Evolutionary conservation across 371 early-diverging fungal genomes (phyloP), one percentile per base, ranked within the genome.

Genomic region (Catenaria anguillulae): DNA sequence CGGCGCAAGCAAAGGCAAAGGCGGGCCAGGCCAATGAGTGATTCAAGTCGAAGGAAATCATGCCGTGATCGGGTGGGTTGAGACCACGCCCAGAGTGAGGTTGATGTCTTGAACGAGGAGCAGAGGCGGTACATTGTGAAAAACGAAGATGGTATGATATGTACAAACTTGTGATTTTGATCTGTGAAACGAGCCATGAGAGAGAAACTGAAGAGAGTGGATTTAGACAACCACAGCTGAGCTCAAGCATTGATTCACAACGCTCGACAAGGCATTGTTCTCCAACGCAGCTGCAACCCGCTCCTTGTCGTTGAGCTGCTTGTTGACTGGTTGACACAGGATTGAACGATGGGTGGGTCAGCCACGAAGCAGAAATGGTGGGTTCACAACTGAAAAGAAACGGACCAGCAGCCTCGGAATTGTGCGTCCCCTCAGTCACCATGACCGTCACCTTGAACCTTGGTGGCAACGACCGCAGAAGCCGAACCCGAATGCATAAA

Each of bases 261-360:
- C 95, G 67, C 92, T 90, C 52, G 93, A 71, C 55, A 97, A 70
- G 69, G 92, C 89, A 10, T 76, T 75, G 74, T 99, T 99, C 68
- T 98, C 98, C 65, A 97, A 77, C 6, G 99, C 99, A 5, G 99
- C 99, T 4, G 94, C 93, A 10, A 98, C 98, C 62, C 99, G 81
- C 70, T 99, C 99, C 81, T 98, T 99, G 71, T 99, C 99, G 72
- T 93, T 93, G 61, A 99, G 77, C 73, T 99, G 99, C 73, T 97
- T 98, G 75, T 97, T 98, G 46, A 98, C 89, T 71, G 55, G n/a
- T 24, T 40, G 40, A 10, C 43, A 62, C 26, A 59, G 46, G 24
- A n/a, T n/a, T n/a, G n/a, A n/a, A n/a, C 37, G 37, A 4, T 8
- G 8, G 37, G 8, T 8, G 37, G 8, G 37, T 37, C 37, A 54